A percentile compares a stretch with the other conserved stretches of the same genome.
Evolutionary conservation across 352 stramenopile species (phyloP).

Genomic region (Phytophthora chlamydospora): DNA sequence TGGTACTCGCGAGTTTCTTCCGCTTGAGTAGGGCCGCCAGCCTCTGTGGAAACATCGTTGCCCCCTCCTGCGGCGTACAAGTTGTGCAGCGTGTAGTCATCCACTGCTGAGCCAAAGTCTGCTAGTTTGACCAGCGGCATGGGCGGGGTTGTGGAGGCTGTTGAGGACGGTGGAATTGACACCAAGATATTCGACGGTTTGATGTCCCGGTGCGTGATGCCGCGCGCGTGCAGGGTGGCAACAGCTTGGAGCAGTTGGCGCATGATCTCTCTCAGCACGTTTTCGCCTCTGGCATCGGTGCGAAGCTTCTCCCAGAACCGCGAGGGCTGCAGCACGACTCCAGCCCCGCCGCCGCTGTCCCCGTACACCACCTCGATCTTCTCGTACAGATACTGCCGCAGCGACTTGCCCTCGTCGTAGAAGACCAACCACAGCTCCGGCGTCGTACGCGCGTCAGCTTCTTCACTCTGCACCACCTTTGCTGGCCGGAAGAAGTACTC

Average conservation of each 20-base stretch:
- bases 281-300: constrained; percentile 52
- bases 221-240: constrained; percentile 85
- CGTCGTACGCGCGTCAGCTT: constrained; percentile 14
- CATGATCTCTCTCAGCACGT: constrained; percentile 91
- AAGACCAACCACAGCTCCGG: constrained; percentile 91
- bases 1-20: constrained; percentile 97
- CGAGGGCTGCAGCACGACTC: constrained; percentile 75
- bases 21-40: constrained; percentile 76
- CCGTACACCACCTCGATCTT: constrained; percentile 47
- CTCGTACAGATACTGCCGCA: constrained; percentile 89
- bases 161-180: constrained; percentile 26
- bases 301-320: constrained; percentile 82
- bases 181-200: constrained; percentile 87
- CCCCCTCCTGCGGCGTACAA: constrained; percentile 71
- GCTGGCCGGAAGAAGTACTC: constrained; percentile 85
- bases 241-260: constrained; percentile 93
- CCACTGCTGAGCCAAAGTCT: constrained; percentile 90
- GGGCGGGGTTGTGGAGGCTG: constrained; percentile 12
- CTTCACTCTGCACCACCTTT: constrained; percentile 20
- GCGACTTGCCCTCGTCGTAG: constrained; percentile 87
- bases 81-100: constrained; percentile 72
- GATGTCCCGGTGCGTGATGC: constrained; percentile 92
- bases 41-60: constrained; percentile 59
- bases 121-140: constrained; percentile 75
- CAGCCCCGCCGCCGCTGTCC: constrained; percentile 14